Base-by-base conservation (phyloP, 2,329 filamentous ascomycete genomes). In the Paracoccidioides lutzii region DNA sequence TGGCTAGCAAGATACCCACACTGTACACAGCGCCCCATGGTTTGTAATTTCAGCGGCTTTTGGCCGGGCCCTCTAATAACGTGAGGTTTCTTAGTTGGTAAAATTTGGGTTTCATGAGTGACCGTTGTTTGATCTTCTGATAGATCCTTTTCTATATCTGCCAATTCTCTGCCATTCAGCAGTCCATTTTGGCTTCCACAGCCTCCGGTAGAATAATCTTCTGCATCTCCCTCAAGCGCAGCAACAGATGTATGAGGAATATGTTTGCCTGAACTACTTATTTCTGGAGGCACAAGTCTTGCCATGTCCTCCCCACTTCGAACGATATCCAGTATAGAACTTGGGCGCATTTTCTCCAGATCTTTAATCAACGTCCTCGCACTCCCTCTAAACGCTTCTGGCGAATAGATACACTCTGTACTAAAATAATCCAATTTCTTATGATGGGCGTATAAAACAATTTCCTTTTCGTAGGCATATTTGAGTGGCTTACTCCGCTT, bases 381-480 rank as follows among this genome's bases (percentile, higher is more conserved):
- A 62, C 88, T 95, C 3, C 93, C 93, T 57, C 93, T 81, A 67
- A 98, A 98, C 2, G 93, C 93, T 71, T 98, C 93, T 0, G 93
- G 93, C 54, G 89, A 95, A 75, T 98, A 98, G 58, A 98, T 90
- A 76, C 93, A 98, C 73, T 98, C 93, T 0, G 93, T 98, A 65
- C 85, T 95, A 73, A 98, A 98, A 73, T 98, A 98, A 68, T 97
- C 90, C 60, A 98, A 78, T 70, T 90, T 90, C 72, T 93, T 95
- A 75, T 98, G 90, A 67, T 97, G 88, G 4, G 93, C 93, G 68
- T 98, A 98, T 5, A 98, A 78, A 15, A 98, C 93, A 62, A 98
- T 98, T 69, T 98, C 93, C 74, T 98, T 98, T 69, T 98, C 93
- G 67, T 97, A 98, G 1, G 91, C 90, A 69, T 97, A 98, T 71